phyloP scores from a whole-genome alignment of 768 basidiomycete species.

The Leccinum rimulosum region DNA sequence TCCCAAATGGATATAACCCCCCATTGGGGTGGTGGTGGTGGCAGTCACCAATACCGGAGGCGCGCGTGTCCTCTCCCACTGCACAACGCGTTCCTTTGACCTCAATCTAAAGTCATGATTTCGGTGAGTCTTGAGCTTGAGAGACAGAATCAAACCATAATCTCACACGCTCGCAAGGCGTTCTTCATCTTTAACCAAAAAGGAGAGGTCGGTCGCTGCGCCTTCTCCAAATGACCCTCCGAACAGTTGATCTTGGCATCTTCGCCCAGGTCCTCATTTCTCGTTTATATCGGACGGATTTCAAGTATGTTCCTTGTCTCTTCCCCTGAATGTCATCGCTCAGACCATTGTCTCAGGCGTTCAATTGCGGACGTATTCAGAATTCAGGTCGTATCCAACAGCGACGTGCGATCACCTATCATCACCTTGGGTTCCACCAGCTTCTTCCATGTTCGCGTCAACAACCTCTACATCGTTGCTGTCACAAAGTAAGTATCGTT shows the following conservation, averaged over 20 bases:
- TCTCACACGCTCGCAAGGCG: constrained; percentile 51
- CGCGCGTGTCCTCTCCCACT: not conserved
- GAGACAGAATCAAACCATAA: not conserved
- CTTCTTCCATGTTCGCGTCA: constrained; percentile 96
- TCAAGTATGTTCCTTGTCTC: constrained; percentile 65
- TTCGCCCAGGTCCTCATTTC: constrained; percentile 83
- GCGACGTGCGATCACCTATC: constrained; percentile 94
- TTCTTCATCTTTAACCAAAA: constrained; percentile 99
- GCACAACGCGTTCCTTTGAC: not conserved
- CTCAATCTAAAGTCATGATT: constrained; percentile 37
- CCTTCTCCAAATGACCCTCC: not conserved
- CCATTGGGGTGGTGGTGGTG: constrained; percentile 10
- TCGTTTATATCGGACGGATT: constrained; percentile 91
- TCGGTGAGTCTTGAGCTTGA: constrained; percentile 36
- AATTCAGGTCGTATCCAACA: constrained; percentile 98
- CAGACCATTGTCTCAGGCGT: constrained; percentile 51
- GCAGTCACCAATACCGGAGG: not conserved
- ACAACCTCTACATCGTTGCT: constrained; percentile 93
- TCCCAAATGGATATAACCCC: constrained; percentile 2
- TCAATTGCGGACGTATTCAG: constrained; percentile 98
- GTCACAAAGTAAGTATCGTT: constrained; percentile 80
- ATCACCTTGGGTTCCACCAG: constrained; percentile 97
- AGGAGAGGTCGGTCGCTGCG: constrained; percentile 76
- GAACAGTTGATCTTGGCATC: constrained; percentile 7
- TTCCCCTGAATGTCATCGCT: constrained; percentile 1